A percentile compares a stretch with the other conserved stretches of the same genome.
These are phyloP conservation scores for Rutstroemia sp. DNA, from an alignment of 2,329 filamentous ascomycete genomes.

Conservation along the genomic window DNA sequence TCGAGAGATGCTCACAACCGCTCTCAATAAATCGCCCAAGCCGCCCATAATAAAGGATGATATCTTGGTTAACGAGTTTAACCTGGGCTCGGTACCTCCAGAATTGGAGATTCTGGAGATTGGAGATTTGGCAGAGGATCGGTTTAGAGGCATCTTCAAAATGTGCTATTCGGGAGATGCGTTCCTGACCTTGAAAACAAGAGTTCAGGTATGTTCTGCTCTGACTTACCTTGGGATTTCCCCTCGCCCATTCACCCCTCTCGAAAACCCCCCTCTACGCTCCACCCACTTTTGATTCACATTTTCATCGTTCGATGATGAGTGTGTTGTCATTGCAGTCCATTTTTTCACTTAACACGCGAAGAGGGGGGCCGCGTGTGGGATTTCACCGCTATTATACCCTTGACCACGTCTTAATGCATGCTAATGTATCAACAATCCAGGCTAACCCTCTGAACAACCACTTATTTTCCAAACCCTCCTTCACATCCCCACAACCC, in stretches of 20 bases:
- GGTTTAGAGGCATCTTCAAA: slow-evolving; percentile 97
- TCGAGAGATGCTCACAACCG: slow-evolving; percentile 87
- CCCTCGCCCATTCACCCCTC: not conserved
- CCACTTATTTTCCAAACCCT: slow-evolving; percentile 83
- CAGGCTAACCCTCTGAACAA: slow-evolving; percentile 94
- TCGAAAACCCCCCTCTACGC: slow-evolving; percentile 1
- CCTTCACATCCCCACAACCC: slow-evolving; percentile 87
- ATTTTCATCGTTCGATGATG: not conserved
- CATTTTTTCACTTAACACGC: not conserved
- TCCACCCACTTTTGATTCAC: not conserved
- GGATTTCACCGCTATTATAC: not conserved
- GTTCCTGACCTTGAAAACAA: slow-evolving; percentile 87
- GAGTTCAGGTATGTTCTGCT: slow-evolving; percentile 65
- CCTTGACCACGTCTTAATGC: slow-evolving; percentile 27
- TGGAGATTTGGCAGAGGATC: slow-evolving; percentile 91
- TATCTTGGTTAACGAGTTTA: slow-evolving; percentile 96
- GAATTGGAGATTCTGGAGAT: slow-evolving; percentile 97
- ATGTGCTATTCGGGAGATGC: slow-evolving; percentile 98
- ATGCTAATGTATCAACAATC: slow-evolving; percentile 41
- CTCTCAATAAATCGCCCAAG: slow-evolving; percentile 95
- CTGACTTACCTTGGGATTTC: slow-evolving; percentile 19
- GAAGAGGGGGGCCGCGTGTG: not conserved
- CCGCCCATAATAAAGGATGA: slow-evolving; percentile 99
- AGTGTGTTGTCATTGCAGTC: slow-evolving; percentile 2
- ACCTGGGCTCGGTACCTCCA: slow-evolving; percentile 88